Percentiles rank a stretch among this genome's conserved stretches.
These are phyloP conservation scores for Gossypium arboreum DNA, from an alignment of 345 rosid species.

Conservation along the genomic window DNA sequence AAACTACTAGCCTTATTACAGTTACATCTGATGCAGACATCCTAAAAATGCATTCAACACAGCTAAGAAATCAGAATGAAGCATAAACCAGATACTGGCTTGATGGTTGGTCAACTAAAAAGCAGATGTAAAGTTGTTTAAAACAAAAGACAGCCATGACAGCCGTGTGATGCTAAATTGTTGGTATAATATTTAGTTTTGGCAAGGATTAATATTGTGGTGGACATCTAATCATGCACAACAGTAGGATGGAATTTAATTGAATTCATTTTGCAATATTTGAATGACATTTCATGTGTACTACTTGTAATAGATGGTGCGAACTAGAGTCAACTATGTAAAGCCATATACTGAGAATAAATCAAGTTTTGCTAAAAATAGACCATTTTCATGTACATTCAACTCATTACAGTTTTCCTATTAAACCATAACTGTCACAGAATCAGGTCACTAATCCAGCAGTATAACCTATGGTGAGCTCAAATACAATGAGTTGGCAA, in stretches of 20 bases:
- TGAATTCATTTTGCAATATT: neutral
- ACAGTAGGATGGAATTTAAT: neutral
- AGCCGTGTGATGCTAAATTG: neutral
- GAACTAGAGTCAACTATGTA: neutral
- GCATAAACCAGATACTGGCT: neutral
- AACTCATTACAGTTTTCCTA: neutral
- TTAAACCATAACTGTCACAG: neutral
- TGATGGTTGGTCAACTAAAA: neutral
- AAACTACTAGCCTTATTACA: neutral
- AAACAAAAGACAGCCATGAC: neutral
- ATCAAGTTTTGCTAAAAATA: neutral
- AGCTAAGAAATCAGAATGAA: neutral
- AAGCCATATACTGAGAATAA: neutral
- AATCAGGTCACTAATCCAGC: constrained; percentile 2
- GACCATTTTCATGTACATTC: neutral
- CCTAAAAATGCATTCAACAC: neutral
- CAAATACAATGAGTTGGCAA: neutral
- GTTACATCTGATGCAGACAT: neutral
- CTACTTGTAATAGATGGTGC: neutral
- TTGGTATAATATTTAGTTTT: neutral
- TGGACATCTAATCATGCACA: neutral
- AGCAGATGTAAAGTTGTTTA: neutral
- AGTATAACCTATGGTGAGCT: neutral
- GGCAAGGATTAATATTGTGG: neutral
- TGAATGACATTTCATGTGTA: neutral